Percentiles rank a stretch among this genome's conserved stretches.
These are phyloP conservation scores for Diutina sp. DNA, from an alignment of 1,139 yeast species.

Conservation along the genomic window DNA sequence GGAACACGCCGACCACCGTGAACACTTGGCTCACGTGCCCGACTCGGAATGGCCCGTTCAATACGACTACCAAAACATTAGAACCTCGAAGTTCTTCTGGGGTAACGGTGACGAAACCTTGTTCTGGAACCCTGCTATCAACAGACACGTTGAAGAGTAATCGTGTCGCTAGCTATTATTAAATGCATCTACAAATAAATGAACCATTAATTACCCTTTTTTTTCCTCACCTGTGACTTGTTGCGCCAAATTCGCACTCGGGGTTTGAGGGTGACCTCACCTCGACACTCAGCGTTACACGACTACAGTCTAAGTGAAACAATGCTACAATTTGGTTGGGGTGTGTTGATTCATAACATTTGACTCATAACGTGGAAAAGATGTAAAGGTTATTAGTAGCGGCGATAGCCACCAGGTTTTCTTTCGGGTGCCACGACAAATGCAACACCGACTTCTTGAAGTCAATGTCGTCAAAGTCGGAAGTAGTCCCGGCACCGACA, in stretches of 20 bases:
- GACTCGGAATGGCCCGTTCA: slow-evolving; percentile 91
- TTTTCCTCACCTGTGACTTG: background rate
- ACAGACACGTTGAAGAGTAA: slow-evolving; percentile 57
- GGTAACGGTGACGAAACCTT: slow-evolving; percentile 96
- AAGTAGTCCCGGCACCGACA: slow-evolving; percentile 19
- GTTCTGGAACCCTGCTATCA: slow-evolving; percentile 90
- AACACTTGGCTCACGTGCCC: slow-evolving; percentile 59
- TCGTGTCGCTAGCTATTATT: background rate
- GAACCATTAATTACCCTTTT: background rate
- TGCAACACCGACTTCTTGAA: slow-evolving; percentile 92
- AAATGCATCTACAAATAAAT: background rate
- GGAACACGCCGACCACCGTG: slow-evolving; percentile 84
- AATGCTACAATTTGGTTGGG: background rate
- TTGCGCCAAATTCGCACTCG: background rate
- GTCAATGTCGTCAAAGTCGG: slow-evolving; percentile 77
- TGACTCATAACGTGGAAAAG: slow-evolving; percentile 45
- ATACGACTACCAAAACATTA: slow-evolving; percentile 82
- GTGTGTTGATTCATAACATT: background rate
- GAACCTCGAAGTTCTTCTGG: slow-evolving; percentile 88
- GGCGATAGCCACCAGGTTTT: slow-evolving; percentile 94
- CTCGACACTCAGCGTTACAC: background rate
- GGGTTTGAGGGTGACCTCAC: background rate
- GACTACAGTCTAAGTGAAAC: background rate
- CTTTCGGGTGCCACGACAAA: slow-evolving; percentile 96
- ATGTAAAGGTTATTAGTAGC: slow-evolving; percentile 92